phyloP scores from a whole-genome alignment of 2,329 filamentous ascomycete genomes.

The Claviceps sp. region DNA sequence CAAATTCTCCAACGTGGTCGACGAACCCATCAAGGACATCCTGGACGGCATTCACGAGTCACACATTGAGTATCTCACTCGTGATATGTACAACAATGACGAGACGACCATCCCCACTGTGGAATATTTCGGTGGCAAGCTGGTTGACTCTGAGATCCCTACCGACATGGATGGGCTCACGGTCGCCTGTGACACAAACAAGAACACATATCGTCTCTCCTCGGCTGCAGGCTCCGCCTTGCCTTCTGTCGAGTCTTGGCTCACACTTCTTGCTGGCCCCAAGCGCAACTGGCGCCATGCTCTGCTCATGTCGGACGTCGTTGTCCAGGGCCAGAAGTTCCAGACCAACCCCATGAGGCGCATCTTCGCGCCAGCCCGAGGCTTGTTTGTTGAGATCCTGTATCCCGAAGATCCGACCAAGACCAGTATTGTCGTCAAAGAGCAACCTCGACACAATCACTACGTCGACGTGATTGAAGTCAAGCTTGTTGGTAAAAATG shows the following conservation, averaged over 20 bases:
- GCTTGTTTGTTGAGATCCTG: conserved; percentile 78
- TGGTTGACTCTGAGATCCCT: conserved; percentile 58
- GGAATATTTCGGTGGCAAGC: conserved; percentile 91
- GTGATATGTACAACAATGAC: conserved; percentile 67
- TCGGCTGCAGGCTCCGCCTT: conserved; percentile 59
- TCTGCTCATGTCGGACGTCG: conserved; percentile 82
- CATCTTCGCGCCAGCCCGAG: conserved; percentile 74
- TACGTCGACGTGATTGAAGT: conserved; percentile 82
- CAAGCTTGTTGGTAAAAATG: conserved; percentile 57
- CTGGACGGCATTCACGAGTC: conserved; percentile 79
- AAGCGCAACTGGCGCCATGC: conserved; percentile 89
- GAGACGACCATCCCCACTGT: conserved; percentile 65
- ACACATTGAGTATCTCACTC: conserved; percentile 69
- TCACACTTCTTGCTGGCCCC: conserved; percentile 73
- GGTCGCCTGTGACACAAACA: conserved; percentile 62
- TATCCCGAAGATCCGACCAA: conserved; percentile 70
- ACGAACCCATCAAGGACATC: conserved; percentile 92
- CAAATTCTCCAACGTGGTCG: conserved; percentile 76
- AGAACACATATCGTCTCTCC: conserved; percentile 74
- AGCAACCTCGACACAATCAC: conserved; percentile 75
- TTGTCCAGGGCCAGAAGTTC: conserved; percentile 92
- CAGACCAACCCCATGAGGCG: conserved; percentile 92
- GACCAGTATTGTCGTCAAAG: conserved; percentile 76
- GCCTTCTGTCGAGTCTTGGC: conserved; percentile 71
- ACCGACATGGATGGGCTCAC: conserved; percentile 76